Conservation (phyloP, 2,329 filamentous ascomycete genomes). For the Corniculantispora saksenae region DNA sequence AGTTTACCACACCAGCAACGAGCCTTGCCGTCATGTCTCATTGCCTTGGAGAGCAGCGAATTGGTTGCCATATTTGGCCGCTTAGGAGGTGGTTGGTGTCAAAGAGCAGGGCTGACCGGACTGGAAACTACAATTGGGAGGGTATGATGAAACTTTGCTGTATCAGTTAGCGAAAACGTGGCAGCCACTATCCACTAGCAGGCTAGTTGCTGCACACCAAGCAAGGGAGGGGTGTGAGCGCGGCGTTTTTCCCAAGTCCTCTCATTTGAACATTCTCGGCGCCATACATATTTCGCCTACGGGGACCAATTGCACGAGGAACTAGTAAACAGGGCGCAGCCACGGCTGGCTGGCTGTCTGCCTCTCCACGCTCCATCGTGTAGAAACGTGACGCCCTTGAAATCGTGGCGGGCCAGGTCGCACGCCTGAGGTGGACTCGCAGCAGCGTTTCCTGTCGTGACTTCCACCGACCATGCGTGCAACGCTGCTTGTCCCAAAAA, state of each 20-base stretch:
- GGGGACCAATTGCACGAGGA: no score
- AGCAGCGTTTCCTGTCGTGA: no score
- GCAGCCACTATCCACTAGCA: constrained; percentile 13
- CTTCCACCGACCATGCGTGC: no score
- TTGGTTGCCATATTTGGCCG: background rate
- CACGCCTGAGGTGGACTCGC: no score
- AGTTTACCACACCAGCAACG: no score
- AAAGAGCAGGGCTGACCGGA: constrained; percentile 10
- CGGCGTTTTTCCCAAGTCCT: background rate
- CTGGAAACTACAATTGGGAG: background rate
- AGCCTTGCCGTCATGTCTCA: constrained; percentile 5
- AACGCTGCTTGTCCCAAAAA: no score
- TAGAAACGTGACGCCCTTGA: no score
- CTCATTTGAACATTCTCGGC: background rate
- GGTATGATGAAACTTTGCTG: constrained; percentile 10
- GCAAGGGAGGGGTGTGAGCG: background rate
- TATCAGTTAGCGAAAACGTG: constrained; percentile 18
- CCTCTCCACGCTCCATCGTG: no score
- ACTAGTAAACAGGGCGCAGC: no score
- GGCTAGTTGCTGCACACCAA: background rate
- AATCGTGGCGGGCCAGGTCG: no score
- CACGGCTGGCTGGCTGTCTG: no score
- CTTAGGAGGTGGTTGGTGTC: background rate
- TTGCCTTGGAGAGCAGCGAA: background rate
- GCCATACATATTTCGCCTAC: no score